Evolutionary conservation across 1,284 basidiomycete genomes (phyloP).

Genomic region (Naganishia sp.): DNA sequence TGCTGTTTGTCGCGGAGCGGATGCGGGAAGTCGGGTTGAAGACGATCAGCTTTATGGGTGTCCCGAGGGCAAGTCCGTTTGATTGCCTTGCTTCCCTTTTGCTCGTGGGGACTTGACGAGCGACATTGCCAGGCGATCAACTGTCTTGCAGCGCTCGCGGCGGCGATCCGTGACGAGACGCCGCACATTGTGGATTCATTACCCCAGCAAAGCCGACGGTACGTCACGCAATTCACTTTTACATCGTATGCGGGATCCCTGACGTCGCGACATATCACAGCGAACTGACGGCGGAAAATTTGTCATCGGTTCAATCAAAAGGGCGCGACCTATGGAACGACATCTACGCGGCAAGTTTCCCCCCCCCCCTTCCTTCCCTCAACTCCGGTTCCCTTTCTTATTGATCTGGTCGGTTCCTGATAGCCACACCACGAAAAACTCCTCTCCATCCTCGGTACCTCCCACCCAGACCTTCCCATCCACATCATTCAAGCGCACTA

Average conservation of each 20-base stretch:
- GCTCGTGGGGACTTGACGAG: constrained; percentile 35
- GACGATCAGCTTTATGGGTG: constrained; percentile 88
- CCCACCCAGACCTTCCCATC: constrained; percentile 64
- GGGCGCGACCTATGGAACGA: constrained; percentile 79
- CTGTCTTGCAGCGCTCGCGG: constrained; percentile 29
- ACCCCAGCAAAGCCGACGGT: constrained; percentile 23
- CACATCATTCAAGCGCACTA: constrained; percentile 92
- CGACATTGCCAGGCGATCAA: constrained; percentile 30
- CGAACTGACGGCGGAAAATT: constrained; percentile 63
- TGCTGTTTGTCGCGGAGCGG: constrained; percentile 50
- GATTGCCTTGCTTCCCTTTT: constrained; percentile 15
- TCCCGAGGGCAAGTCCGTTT: constrained; percentile 68
- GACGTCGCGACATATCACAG: constrained; percentile 51
- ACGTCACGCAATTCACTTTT: background rate
- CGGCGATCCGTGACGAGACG: constrained; percentile 15
- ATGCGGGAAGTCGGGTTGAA: constrained; percentile 94
- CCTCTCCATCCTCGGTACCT: constrained; percentile 77
- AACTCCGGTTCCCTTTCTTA: no score
- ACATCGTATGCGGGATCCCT: background rate
- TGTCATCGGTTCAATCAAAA: constrained; percentile 65
- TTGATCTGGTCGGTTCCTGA: background rate
- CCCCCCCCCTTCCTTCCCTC: background rate
- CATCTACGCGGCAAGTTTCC: constrained; percentile 64
- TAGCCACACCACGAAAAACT: constrained; percentile 84
- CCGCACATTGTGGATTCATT: background rate